These are phyloP conservation scores for Geranium rotundifolium DNA, from an alignment of 345 rosid genomes.

Conservation along the genomic window DNA sequence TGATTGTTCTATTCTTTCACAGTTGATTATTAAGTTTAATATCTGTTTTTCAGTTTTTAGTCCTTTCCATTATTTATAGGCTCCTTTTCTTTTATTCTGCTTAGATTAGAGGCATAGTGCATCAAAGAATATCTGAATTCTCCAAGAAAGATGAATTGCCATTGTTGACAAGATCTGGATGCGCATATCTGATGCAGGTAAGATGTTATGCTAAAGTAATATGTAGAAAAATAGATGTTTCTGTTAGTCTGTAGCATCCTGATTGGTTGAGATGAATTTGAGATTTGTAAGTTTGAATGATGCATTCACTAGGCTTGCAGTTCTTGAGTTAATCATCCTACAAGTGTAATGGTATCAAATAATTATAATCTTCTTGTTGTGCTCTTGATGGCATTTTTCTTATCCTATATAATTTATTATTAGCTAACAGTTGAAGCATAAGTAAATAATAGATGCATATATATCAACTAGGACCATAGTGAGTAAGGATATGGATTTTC, in stretches of 20 bases:
- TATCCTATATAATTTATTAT: not conserved
- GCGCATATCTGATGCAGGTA: conserved; percentile 97
- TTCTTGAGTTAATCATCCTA: not conserved
- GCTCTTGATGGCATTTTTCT: not conserved
- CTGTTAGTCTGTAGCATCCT: not conserved
- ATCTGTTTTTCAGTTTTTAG: not conserved
- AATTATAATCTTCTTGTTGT: not conserved
- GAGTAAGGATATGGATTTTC: no score
- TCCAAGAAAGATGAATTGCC: conserved; percentile 87
- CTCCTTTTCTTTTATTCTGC: conserved; percentile 3
- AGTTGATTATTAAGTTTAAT: not conserved
- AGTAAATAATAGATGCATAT: not conserved
- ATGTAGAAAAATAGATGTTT: not conserved
- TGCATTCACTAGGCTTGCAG: not conserved
- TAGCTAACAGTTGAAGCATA: not conserved
- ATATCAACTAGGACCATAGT: no score
- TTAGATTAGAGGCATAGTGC: conserved; percentile 83
- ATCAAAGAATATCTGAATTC: conserved; percentile 78
- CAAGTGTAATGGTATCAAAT: no score
- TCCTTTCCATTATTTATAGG: not conserved
- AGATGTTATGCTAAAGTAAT: not conserved
- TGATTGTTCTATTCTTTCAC: not conserved
- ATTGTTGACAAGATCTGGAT: conserved; percentile 90
- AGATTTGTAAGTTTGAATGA: not conserved
- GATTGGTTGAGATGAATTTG: not conserved